Conservation (phyloP, 2,329 filamentous ascomycete species). For the Ophiognomonia clavigignenti-juglandacearum region DNA sequence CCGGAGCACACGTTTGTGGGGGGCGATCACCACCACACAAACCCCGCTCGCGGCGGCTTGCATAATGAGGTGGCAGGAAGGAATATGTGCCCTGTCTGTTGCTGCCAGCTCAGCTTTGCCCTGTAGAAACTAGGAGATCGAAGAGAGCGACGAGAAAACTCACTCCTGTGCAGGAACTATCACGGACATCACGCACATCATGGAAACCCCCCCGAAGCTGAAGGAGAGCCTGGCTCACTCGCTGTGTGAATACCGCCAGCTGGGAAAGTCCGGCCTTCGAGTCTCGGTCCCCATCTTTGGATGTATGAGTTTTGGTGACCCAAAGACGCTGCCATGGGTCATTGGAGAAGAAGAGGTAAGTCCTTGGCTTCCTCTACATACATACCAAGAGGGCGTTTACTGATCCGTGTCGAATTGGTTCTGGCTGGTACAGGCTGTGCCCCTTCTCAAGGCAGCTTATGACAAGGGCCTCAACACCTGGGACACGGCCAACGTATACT, state of each 20-base stretch:
- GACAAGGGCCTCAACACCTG: conserved; percentile 29
- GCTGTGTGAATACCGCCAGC: conserved; percentile 36
- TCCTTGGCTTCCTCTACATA: not conserved
- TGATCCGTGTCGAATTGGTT: too few relatives aligned
- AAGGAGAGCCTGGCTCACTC: conserved; percentile 23
- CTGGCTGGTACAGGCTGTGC: conserved; percentile 1
- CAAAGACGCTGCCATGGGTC: conserved; percentile 49
- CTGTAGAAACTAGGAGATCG: too few relatives aligned
- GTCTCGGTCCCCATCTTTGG: conserved; percentile 62
- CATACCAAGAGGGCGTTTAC: conserved; percentile 15
- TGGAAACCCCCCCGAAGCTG: conserved; percentile 5
- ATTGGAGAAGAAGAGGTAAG: conserved; percentile 49
- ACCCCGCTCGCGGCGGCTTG: not conserved
- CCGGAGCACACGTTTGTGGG: not conserved
- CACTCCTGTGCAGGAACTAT: not conserved
- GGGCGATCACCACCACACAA: not conserved
- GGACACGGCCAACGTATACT: conserved; percentile 54
- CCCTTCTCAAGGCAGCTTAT: conserved; percentile 26
- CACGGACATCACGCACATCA: not conserved
- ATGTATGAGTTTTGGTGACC: conserved; percentile 57
- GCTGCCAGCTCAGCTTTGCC: too few relatives aligned
- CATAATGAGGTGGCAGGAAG: too few relatives aligned
- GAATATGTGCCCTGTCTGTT: too few relatives aligned
- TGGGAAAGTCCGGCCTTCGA: conserved; percentile 58
- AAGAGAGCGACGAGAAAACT: too few relatives aligned